Conservation (phyloP, 2,329 filamentous ascomycete species). For the Colletotrichum sp. region DNA sequence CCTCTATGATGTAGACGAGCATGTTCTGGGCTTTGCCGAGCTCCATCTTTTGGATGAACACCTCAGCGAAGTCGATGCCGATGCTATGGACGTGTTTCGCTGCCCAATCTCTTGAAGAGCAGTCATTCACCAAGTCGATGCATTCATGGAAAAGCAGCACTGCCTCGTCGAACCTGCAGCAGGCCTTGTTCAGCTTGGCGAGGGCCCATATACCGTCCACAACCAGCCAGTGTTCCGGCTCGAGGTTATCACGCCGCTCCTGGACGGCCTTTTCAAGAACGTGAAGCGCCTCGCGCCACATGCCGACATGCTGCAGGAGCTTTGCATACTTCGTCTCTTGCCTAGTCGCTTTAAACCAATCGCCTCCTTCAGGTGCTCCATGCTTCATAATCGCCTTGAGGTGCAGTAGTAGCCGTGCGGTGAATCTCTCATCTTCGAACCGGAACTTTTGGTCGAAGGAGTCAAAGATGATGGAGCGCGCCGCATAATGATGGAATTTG, state of each 20-base stretch:
- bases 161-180: background rate
- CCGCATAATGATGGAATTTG: too few species aligned
- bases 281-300: background rate
- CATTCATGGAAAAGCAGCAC: background rate
- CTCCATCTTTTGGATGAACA: too few species aligned
- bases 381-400: background rate
- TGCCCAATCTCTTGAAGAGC: background rate
- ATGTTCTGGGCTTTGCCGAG: too few species aligned
- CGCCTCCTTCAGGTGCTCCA: background rate
- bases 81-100: background rate
- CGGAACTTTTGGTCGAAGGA: background rate
- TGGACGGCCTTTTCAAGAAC: background rate
- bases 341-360: background rate
- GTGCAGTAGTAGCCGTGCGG: background rate
- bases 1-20: too few species aligned
- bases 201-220: background rate
- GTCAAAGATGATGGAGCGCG: background rate
- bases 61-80: background rate
- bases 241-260: background rate
- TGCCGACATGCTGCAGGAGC: background rate
- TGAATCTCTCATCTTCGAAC: background rate
- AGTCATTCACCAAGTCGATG: background rate
- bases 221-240: background rate
- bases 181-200: background rate
- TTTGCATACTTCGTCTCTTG: background rate